These are phyloP conservation scores for Smallanthus sonchifolius DNA, from an alignment of 129 eudicot genomes.

Conservation along the genomic window DNA sequence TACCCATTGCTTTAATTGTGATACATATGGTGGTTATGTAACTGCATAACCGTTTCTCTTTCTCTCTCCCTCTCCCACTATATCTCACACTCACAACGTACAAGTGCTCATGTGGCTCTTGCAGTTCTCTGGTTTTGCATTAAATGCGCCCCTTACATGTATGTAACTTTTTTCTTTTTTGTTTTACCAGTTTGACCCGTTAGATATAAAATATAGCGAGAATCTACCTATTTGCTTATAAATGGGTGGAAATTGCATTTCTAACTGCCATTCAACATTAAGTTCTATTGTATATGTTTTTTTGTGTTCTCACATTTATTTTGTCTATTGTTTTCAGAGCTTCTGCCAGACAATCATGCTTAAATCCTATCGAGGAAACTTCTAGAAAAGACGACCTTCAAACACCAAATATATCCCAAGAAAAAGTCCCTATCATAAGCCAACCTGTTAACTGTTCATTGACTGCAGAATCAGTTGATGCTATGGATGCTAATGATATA, in stretches of 20 bases:
- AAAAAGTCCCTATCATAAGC: constrained; percentile 9
- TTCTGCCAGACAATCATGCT: constrained; percentile 43
- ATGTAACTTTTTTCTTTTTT: neutral
- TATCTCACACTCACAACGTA: neutral
- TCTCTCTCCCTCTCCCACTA: neutral
- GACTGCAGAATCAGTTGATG: constrained; percentile 25
- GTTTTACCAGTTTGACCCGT: neutral
- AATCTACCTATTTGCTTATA: neutral
- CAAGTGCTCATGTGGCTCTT: neutral
- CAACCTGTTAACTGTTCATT: constrained; percentile 26
- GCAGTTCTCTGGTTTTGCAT: neutral
- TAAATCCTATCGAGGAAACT: constrained; percentile 47
- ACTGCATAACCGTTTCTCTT: neutral
- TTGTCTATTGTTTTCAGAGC: constrained; percentile 30
- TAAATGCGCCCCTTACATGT: neutral
- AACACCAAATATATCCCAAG: constrained; percentile 17
- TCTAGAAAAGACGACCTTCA: constrained; percentile 21
- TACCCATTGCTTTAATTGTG: neutral
- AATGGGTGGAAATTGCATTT: neutral
- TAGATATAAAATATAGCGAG: neutral
- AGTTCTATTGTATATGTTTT: neutral
- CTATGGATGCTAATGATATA: constrained; percentile 13
- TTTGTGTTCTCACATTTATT: neutral
- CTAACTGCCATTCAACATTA: neutral
- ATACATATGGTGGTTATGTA: neutral